Conservation (phyloP, 2,329 filamentous ascomycete genomes). For the Aspergillus nomiae region DNA sequence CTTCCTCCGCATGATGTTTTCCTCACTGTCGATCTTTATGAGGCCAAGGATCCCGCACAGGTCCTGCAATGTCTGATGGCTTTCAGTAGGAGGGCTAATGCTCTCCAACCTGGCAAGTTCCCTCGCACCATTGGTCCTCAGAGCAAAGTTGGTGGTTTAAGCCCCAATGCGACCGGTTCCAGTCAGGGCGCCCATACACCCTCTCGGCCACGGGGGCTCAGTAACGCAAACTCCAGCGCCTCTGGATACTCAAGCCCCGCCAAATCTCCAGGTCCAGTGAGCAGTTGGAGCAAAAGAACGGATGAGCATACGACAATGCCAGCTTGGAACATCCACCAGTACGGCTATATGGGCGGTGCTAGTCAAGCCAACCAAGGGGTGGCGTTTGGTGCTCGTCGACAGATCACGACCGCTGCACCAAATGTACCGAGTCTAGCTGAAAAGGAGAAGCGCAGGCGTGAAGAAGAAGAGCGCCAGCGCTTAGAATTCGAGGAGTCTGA, state of each 20-base stretch:
- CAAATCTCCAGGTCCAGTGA: conserved; percentile 64
- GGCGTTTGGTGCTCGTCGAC: conserved; percentile 83
- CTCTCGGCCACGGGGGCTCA: conserved; percentile 48
- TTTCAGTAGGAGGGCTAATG: conserved; percentile 84
- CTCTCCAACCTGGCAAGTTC: conserved; percentile 72
- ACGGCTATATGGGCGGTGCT: conserved; percentile 96
- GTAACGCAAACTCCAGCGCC: conserved; percentile 49
- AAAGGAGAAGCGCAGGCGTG: conserved; percentile 70
- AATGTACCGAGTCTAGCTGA: conserved; percentile 78
- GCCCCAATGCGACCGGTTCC: conserved; percentile 68
- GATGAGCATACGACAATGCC: conserved; percentile 81
- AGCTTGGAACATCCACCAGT: conserved; percentile 98
- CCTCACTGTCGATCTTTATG: conserved; percentile 93
- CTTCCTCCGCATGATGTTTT: conserved; percentile 94
- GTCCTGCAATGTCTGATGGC: conserved; percentile 89
- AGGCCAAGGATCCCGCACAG: conserved; percentile 93
- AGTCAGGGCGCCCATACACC: conserved; percentile 49
- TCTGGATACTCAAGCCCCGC: conserved; percentile 62
- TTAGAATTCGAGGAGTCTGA: conserved; percentile 57
- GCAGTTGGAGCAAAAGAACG: conserved; percentile 84
- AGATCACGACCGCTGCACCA: conserved; percentile 84
- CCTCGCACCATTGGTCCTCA: conserved; percentile 75
- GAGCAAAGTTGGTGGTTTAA: conserved; percentile 60
- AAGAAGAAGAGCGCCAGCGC: conserved; percentile 58
- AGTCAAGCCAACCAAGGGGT: conserved; percentile 95